phyloP scores from a whole-genome alignment of 352 stramenopile species.

The Pythium rishiriense region DNA sequence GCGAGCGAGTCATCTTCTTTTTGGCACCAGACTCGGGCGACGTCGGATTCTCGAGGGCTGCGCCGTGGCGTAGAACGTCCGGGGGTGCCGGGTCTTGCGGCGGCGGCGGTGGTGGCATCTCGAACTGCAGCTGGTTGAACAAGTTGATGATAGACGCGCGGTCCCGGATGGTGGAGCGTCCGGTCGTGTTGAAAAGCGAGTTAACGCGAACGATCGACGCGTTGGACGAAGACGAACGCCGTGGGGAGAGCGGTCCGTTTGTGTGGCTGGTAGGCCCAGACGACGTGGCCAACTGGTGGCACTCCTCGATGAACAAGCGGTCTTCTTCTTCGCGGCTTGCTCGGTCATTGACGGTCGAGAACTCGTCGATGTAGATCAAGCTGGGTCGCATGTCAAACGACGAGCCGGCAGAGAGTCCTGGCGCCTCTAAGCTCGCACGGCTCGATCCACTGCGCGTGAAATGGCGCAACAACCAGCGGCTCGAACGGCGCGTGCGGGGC shows the following conservation, averaged over 20 bases:
- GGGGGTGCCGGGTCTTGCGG: constrained; percentile 4
- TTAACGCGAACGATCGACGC: constrained; percentile 7
- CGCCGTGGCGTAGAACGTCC: background rate
- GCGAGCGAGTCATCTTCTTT: constrained; percentile 3
- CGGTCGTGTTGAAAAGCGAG: constrained; percentile 13
- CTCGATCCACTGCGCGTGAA: constrained; percentile 9
- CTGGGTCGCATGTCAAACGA: constrained; percentile 14
- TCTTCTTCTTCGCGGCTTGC: constrained; percentile 11
- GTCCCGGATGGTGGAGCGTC: constrained; percentile 25
- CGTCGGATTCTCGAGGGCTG: background rate
- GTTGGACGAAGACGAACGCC: background rate
- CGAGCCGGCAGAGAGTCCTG: background rate
- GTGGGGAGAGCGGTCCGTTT: background rate
- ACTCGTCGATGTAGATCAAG: constrained; percentile 14
- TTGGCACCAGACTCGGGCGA: background rate
- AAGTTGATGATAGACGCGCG: constrained; percentile 22
- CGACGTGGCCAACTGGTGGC: constrained; percentile 9
- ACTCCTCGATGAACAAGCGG: constrained; percentile 22
- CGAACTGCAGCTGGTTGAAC: constrained; percentile 28
- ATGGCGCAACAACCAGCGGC: constrained; percentile 13
- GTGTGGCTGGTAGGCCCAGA: constrained; percentile 1
- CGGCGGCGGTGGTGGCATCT: constrained; percentile 5
- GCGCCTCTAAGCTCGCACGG: constrained; percentile 8
- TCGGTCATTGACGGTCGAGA: background rate
- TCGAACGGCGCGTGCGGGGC: constrained; percentile 16